Base-by-base conservation (phyloP, 1,139 yeast genomes). In the Hemisphaericaspora xylanilytica region DNA sequence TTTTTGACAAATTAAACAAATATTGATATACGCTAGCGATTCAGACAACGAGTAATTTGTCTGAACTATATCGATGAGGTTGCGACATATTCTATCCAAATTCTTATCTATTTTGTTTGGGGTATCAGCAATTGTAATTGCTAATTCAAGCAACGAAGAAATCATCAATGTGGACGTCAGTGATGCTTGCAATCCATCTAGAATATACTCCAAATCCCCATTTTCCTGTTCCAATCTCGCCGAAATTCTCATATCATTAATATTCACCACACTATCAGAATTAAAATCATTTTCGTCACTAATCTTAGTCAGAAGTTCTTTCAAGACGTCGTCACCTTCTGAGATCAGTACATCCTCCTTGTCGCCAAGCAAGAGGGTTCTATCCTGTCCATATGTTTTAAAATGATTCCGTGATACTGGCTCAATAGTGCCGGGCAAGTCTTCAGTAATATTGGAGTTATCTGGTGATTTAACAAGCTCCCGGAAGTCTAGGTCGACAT, bases 201-300 rank as follows among this genome's bases (percentile, higher is more conserved):
- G 37, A 15, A 56, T 35, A 32, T 48, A 50, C 10, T 44, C 43
- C 8, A 52, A 28, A 6, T 43, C 47, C 18, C 55, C 59, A 9
- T 42, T 40, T 8, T 40, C 37, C 10, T 41, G 39, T 18, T 39
- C 41, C 5, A 36, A 37, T 29, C 39, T 42, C 2, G 51, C 50
- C 12, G 46, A 40, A 6, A 39, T 40, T 32, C 61, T 38, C 29
- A 58, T 47, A 41, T 59, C 63, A 35, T 56, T 47, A 21, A 55
- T 48, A 33, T 49, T 51, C 1, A 47, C 31, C 3, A 45, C 33
- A 9, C 24, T 28, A 4, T 41, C 41, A 2, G 22, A 30, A 7
- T 40, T 27, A 25, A 35, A 48, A 39, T 50, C 55, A 34, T 47
- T 39, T 11, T 24, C 22, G 14, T 37, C 25, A 27, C 52, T 46